Evolutionary conservation across 805 yeast genomes (phyloP).

Genomic region (Lipomyces japonicus): DNA sequence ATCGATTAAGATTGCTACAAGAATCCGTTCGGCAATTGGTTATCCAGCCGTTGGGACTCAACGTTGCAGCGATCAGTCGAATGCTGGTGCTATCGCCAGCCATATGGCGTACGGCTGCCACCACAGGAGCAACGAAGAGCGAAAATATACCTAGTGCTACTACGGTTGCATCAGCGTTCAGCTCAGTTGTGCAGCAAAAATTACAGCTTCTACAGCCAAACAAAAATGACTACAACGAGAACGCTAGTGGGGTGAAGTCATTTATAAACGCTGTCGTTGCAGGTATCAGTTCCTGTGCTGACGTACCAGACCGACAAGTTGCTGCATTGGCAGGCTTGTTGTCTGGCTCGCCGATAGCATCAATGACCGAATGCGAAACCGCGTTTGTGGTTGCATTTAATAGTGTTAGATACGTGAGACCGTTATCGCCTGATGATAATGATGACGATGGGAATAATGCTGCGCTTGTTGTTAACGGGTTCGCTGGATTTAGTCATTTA

Average conservation of each 20-base stretch:
- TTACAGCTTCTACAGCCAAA: not conserved
- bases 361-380: conserved; percentile 3
- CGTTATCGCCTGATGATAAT: not conserved
- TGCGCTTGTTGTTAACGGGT: conserved; percentile 4
- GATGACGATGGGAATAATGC: not conserved
- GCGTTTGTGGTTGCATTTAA: conserved; percentile 11
- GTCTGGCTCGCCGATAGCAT: conserved; percentile 1
- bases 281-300: conserved; percentile 7
- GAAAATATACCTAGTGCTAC: not conserved
- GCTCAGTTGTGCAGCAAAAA: conserved; percentile 9
- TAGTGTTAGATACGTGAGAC: not conserved
- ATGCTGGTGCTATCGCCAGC: conserved; percentile 18
- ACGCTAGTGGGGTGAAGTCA: not conserved
- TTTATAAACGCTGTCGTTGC: conserved; percentile 7
- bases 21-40: conserved; percentile 6
- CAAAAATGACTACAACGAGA: not conserved
- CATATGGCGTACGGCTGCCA: conserved; percentile 9
- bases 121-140: too few relatives aligned
- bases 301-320: conserved; percentile 1
- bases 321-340: conserved; percentile 15
- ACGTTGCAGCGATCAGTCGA: conserved; percentile 18
- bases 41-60: conserved; percentile 5
- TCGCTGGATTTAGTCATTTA: conserved; percentile 1
- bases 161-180: conserved; percentile 9
- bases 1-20: conserved; percentile 4